Evolutionary conservation across 2,329 filamentous ascomycete species (phyloP), one percentile per base, ranked within the genome.

Genomic region (Aspergillus fructus): DNA sequence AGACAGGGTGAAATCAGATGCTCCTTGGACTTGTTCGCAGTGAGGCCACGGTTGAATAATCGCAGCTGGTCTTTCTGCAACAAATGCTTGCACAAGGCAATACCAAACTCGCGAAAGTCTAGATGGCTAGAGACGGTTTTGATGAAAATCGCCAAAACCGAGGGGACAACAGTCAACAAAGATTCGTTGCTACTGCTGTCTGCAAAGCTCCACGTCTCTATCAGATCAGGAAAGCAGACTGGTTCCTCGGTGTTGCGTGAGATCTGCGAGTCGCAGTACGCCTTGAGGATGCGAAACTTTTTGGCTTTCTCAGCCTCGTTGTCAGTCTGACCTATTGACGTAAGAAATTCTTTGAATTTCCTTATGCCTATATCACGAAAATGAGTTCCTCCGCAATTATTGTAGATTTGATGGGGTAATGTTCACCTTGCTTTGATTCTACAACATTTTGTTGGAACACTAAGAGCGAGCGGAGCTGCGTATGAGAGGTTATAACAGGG

Each of bases 1-100:
- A 99, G 78, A 23, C 90, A 93, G 1, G 94, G 93, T 3, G 91
- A 94, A 59, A 97, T 93, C 58, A 97, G 79, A 73, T 90, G 91
- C 40, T 92, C 91, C 69, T 96, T 96, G 48, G 86, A 83, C 73
- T 91, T 93, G 23, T 90, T 88, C 0, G 90, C 86, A 3, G 90
- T 88, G 17, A 97, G 77, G 59, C 91, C 91, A 59, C 88, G 87
- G 33, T 90, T 87, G 23, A 97, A 77, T 3, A 96, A 83, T 65
- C 93, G 91, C 61, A 93, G 81, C 64, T 96, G 91, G 24, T 88
- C 85, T 62, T 89, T 89, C 66, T 92, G 89, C 27, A 99, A 77
- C 42, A 97, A 78, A 15, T 90, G 90, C 63, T 90, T 89, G 71
- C 91, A 92, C 48, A 99, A 81, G 30, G 88, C 85, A 6, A 91